Conservation (phyloP, 2,329 filamentous ascomycete genomes). For the Passalora sequoiae region DNA sequence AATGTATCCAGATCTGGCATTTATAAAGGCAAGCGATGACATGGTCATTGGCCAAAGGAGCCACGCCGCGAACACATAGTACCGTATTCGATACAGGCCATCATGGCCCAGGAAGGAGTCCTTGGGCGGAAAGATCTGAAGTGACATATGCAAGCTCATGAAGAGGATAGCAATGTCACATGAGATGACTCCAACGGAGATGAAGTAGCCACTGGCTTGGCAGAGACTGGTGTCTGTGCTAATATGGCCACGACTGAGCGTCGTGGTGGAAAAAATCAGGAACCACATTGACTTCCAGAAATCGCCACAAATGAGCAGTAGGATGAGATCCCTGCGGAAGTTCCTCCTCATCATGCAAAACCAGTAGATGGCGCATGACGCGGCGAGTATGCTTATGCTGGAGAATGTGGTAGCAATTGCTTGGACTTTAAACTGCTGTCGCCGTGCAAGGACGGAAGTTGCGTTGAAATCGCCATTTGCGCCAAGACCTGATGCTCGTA, state of each 20-base stretch:
- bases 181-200: slow-evolving; percentile 25
- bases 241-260: slow-evolving; percentile 47
- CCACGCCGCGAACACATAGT: slow-evolving; percentile 55
- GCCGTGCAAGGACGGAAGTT: slow-evolving; percentile 13
- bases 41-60: slow-evolving; percentile 55
- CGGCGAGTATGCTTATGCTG: slow-evolving; percentile 53
- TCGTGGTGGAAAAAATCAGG: slow-evolving; percentile 58
- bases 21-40: slow-evolving; percentile 60
- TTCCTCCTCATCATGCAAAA: slow-evolving; percentile 67
- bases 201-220: slow-evolving; percentile 29
- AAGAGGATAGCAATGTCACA: slow-evolving; percentile 62
- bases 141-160: slow-evolving; percentile 66
- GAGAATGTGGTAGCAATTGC: slow-evolving; percentile 34
- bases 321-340: slow-evolving; percentile 70
- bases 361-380: slow-evolving; percentile 60
- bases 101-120: slow-evolving; percentile 45
- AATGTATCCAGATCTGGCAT: slow-evolving; percentile 51
- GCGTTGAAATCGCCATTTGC: slow-evolving; percentile 19
- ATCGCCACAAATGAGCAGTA: slow-evolving; percentile 68
- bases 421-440: slow-evolving; percentile 28
- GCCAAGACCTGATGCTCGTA: slow-evolving; percentile 7
- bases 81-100: slow-evolving; percentile 64
- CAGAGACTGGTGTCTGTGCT: slow-evolving; percentile 21
- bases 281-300: slow-evolving; percentile 66
- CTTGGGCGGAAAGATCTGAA: slow-evolving; percentile 63